These are phyloP conservation scores for Cryptosporidium muris DNA, from an alignment of 169 alveolate genomes.

Conservation along the genomic window DNA sequence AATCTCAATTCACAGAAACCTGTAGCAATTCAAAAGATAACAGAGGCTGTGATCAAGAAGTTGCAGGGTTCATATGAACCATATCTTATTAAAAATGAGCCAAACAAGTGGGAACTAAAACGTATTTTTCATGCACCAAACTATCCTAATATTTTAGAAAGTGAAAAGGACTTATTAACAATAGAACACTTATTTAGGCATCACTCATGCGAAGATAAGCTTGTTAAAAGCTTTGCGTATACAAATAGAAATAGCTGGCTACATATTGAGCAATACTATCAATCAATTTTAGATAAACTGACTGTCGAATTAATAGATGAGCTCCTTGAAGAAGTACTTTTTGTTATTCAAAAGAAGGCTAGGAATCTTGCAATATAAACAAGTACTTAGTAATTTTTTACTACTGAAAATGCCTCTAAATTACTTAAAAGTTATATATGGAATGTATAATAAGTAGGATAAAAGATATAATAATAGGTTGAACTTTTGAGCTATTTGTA, in stretches of 20 bases:
- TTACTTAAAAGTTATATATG: too few species aligned
- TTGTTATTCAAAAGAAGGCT: background rate
- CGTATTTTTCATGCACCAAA: conserved; percentile 52
- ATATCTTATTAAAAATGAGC: conserved; percentile 26
- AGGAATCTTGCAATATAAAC: background rate
- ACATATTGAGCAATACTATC: conserved; percentile 3
- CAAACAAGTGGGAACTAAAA: conserved; percentile 60
- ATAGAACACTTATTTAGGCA: conserved; percentile 60
- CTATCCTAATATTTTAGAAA: conserved; percentile 60
- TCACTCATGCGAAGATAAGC: conserved; percentile 54
- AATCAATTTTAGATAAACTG: conserved; percentile 29
- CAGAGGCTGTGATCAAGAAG: conserved; percentile 6
- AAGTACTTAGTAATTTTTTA: too few species aligned
- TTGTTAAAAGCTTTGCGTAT: conserved; percentile 9
- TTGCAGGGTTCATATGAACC: conserved; percentile 40
- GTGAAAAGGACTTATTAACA: conserved; percentile 53
- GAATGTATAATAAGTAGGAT: too few species aligned
- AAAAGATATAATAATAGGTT: too few species aligned
- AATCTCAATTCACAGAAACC: background rate
- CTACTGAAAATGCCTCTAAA: too few species aligned
- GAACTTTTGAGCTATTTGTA: background rate
- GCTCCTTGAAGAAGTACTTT: background rate
- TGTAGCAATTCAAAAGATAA: background rate
- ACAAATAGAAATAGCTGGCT: conserved; percentile 46
- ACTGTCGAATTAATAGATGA: conserved; percentile 26